Evolutionary conservation across 2,329 filamentous ascomycete species (phyloP).

Genomic region (Blastomyces parvus): DNA sequence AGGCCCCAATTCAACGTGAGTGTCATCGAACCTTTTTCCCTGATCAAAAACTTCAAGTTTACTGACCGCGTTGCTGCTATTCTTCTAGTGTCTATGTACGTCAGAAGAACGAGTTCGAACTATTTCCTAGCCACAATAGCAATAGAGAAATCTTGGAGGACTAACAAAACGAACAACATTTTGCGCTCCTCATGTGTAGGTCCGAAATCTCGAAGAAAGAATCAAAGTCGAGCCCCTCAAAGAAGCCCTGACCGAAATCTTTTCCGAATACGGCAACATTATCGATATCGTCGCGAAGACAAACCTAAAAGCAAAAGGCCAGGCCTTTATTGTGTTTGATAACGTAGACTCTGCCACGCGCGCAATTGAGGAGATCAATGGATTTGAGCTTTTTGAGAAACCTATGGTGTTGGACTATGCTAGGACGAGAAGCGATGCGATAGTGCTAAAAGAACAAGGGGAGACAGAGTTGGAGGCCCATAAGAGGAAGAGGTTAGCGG

Average conservation of each 20-base stretch:
- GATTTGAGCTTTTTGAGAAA: conserved; percentile 88
- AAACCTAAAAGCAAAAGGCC: conserved; percentile 84
- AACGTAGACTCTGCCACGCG: conserved; percentile 64
- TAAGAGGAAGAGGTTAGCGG: conserved; percentile 71
- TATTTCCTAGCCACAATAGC: not conserved
- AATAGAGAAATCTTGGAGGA: not conserved
- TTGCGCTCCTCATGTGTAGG: conserved; percentile 27
- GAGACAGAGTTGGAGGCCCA: conserved; percentile 78
- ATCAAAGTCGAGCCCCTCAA: conserved; percentile 72
- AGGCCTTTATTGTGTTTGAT: conserved; percentile 91
- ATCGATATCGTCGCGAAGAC: conserved; percentile 80
- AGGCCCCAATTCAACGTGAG: conserved; percentile 35
- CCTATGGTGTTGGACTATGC: conserved; percentile 78
- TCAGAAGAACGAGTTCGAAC: conserved; percentile 4
- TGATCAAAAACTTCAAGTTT: conserved; percentile 1
- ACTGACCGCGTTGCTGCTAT: not conserved
- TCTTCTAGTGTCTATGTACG: conserved; percentile 34
- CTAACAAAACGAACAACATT: not conserved
- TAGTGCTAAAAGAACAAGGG: conserved; percentile 62
- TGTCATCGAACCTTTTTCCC: conserved; percentile 4
- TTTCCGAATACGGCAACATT: conserved; percentile 78
- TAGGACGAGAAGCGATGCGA: conserved; percentile 76
- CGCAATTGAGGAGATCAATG: conserved; percentile 81
- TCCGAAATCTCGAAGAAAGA: conserved; percentile 83
- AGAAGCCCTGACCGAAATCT: conserved; percentile 64